Evolutionary conservation across 257 asterid genomes (phyloP).

Genomic region (Rhazya stricta): DNA sequence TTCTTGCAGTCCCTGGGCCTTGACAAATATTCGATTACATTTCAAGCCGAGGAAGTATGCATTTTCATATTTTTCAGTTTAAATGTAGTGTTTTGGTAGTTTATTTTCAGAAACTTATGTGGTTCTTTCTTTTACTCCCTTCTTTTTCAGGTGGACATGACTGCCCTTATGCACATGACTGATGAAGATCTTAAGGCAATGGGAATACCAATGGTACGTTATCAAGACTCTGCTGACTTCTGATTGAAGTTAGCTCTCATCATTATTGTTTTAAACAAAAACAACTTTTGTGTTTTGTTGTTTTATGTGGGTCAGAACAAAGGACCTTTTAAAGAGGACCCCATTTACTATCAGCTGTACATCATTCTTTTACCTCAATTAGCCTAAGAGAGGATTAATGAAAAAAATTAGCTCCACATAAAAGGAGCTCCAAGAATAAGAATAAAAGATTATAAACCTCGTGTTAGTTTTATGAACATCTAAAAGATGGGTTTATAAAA

Average conservation of each 20-base stretch:
- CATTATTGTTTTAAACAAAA: neutral
- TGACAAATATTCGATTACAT: conserved; percentile 76
- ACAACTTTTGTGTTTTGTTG: too few species aligned
- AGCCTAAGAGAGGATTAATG: neutral
- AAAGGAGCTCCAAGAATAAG: neutral
- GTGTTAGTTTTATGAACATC: neutral
- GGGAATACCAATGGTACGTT: conserved; percentile 91
- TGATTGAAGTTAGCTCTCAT: neutral
- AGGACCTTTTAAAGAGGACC: neutral
- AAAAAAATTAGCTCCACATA: neutral
- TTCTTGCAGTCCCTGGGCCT: conserved; percentile 85
- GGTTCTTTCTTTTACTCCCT: conserved; percentile 17
- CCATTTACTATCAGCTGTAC: too few species aligned
- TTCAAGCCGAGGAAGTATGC: conserved; percentile 98
- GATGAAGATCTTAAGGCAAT: conserved; percentile 97
- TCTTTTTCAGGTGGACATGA: conserved; percentile 84
- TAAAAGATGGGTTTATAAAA: neutral
- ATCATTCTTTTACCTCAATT: too few species aligned
- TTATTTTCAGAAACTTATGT: conserved; percentile 13
- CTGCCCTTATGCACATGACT: conserved; percentile 88
- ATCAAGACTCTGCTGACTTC: neutral
- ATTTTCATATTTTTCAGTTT: conserved; percentile 10
- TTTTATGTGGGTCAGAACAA: neutral
- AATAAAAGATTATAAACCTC: neutral
- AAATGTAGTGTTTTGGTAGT: neutral